These are phyloP conservation scores for Aspergillus udagawae DNA, from an alignment of 2,329 filamentous ascomycete species.

Conservation along the genomic window DNA sequence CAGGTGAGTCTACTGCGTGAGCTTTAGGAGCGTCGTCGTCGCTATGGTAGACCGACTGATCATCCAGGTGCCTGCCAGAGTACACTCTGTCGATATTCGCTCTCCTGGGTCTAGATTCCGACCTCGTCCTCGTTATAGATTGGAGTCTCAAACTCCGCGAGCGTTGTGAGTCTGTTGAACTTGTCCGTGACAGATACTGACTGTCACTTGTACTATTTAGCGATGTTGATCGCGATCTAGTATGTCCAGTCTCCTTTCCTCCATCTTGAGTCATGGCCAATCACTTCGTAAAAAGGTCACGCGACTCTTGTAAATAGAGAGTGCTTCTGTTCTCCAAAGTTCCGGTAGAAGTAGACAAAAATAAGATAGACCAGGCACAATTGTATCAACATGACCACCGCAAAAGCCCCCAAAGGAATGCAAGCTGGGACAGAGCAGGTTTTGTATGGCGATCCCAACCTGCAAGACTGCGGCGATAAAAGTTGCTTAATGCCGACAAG, in stretches of 20 bases:
- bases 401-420: neutral
- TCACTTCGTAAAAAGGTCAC: neutral
- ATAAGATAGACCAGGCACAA: neutral
- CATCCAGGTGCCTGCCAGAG: slow-evolving; percentile 31
- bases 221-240: slow-evolving; percentile 13
- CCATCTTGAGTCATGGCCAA: slow-evolving; percentile 10
- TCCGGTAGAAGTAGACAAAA: neutral
- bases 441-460: neutral
- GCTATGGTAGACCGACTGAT: slow-evolving; percentile 30
- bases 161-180: neutral
- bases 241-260: neutral
- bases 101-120: slow-evolving; percentile 13
- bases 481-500: neutral
- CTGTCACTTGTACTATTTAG: slow-evolving; percentile 14
- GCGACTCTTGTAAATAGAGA: neutral
- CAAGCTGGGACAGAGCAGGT: neutral
- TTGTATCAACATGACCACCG: neutral
- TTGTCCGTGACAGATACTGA: slow-evolving; percentile 4
- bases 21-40: slow-evolving; percentile 13
- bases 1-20: slow-evolving; percentile 2
- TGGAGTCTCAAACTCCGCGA: slow-evolving; percentile 3
- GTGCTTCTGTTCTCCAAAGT: neutral
- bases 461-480: neutral
- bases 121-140: slow-evolving; percentile 9
- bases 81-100: slow-evolving; percentile 21